Percentiles rank a stretch among this genome's conserved stretches.
Conservation (phyloP, 179 eudicot genomes). For the Patellifolia procumbens region DNA sequence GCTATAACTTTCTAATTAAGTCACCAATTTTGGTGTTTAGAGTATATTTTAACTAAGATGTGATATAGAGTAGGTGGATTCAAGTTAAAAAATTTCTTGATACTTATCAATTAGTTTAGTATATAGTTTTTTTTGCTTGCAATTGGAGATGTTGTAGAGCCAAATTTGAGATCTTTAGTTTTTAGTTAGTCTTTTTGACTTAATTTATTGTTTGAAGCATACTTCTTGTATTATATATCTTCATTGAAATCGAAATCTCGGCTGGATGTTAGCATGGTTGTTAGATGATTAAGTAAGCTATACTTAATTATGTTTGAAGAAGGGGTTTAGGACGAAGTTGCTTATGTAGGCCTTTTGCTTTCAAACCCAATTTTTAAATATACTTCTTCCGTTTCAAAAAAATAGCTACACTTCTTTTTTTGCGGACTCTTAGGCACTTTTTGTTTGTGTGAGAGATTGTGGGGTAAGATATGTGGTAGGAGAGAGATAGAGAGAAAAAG, state of each 20-base stretch:
- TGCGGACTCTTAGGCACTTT: too few relatives aligned
- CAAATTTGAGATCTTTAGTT: not conserved
- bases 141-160: not conserved
- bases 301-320: not conserved
- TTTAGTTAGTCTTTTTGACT: not conserved
- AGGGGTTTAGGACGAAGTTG: conserved; percentile 12
- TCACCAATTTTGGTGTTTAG: conserved; percentile 1
- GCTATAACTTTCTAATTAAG: not conserved
- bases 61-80: not conserved
- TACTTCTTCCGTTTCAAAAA: conserved; percentile 6
- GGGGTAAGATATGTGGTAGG: too few relatives aligned
- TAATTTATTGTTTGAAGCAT: not conserved
- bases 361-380: too few relatives aligned
- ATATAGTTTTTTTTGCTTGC: not conserved
- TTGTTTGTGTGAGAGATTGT: too few relatives aligned
- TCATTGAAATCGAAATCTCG: too few relatives aligned
- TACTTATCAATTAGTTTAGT: not conserved
- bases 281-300: not conserved
- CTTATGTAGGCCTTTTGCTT: conserved; percentile 17
- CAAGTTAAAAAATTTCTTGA: not conserved
- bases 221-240: not conserved
- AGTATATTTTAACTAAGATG: not conserved
- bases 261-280: not conserved
- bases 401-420: too few relatives aligned
- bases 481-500: too few relatives aligned